A percentile compares a stretch with the other conserved stretches of the same genome.
These are phyloP conservation scores for Rubia yunnanensis DNA, from an alignment of 257 asterid genomes.

Conservation along the genomic window DNA sequence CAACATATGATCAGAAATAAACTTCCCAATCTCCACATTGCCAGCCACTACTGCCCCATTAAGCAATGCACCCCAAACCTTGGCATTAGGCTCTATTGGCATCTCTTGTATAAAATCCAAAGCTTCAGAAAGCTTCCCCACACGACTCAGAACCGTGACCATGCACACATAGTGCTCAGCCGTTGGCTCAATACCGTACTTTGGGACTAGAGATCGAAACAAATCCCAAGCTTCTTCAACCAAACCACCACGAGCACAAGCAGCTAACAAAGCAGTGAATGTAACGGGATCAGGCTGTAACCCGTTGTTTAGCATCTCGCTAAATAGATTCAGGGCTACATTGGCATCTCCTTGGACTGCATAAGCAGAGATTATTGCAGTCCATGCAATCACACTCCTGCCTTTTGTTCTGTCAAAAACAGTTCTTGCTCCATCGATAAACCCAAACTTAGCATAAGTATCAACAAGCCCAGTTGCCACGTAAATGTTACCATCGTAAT, in stretches of 20 bases:
- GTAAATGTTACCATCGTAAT: slow-evolving; percentile 42
- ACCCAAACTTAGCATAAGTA: slow-evolving; percentile 70
- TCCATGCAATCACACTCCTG: slow-evolving; percentile 73
- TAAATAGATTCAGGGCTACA: slow-evolving; percentile 44
- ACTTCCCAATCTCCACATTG: slow-evolving; percentile 56
- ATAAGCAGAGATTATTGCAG: slow-evolving; percentile 71
- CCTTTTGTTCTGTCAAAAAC: slow-evolving; percentile 41
- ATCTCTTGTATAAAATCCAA: slow-evolving; percentile 50
- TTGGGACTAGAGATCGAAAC: slow-evolving; percentile 36
- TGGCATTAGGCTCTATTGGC: slow-evolving; percentile 57
- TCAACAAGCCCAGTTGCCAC: slow-evolving; percentile 65
- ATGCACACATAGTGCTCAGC: slow-evolving; percentile 69
- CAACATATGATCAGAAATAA: slow-evolving; percentile 45
- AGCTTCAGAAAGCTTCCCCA: slow-evolving; percentile 62
- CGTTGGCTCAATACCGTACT: slow-evolving; percentile 46
- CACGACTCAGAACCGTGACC: slow-evolving; percentile 64
- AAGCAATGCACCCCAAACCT: slow-evolving; percentile 79
- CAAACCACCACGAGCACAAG: slow-evolving; percentile 79
- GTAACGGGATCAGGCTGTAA: slow-evolving; percentile 60
- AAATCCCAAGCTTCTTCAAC: slow-evolving; percentile 52
- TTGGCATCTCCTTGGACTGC: slow-evolving; percentile 76
- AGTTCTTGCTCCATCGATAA: slow-evolving; percentile 42
- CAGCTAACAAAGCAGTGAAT: slow-evolving; percentile 66
- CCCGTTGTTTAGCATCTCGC: slow-evolving; percentile 44
- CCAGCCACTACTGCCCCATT: slow-evolving; percentile 65